phyloP scores from a whole-genome alignment of 2,329 filamentous ascomycete species.

The Aspergillus glaucus region DNA sequence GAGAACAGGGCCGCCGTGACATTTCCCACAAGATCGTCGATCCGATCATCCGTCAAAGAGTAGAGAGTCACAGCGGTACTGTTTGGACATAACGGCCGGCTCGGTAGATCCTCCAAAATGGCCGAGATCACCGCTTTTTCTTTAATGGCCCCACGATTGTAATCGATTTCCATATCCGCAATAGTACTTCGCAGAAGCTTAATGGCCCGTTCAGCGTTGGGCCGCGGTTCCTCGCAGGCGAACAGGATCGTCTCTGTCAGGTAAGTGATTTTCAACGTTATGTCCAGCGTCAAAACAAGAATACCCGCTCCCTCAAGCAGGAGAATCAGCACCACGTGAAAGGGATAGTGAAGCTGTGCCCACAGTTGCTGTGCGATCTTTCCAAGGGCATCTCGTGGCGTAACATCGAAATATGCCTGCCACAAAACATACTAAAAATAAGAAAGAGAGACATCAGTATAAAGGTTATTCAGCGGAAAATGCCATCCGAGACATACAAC shows the following conservation, averaged over 20 bases:
- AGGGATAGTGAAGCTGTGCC: conserved; percentile 52
- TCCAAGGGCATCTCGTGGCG: conserved; percentile 44
- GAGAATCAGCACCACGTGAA: conserved; percentile 57
- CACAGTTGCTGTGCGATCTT: conserved; percentile 53
- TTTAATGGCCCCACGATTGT: conserved; percentile 24
- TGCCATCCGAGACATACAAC: conserved; percentile 22
- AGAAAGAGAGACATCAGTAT: neutral
- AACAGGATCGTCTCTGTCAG: conserved; percentile 33
- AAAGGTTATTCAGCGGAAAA: neutral
- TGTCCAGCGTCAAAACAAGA: conserved; percentile 42
- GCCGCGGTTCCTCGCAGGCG: conserved; percentile 33
- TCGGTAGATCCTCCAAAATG: conserved; percentile 25
- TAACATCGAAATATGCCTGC: conserved; percentile 57
- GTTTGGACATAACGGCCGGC: conserved; percentile 24
- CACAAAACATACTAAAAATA: conserved; percentile 50
- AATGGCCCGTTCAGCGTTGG: conserved; percentile 21
- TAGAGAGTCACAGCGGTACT: conserved; percentile 12
- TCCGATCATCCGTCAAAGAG: conserved; percentile 19
- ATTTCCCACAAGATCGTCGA: conserved; percentile 32
- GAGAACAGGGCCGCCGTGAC: conserved; percentile 36
- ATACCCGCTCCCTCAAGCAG: conserved; percentile 61
- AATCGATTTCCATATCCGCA: conserved; percentile 36
- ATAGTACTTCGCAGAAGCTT: conserved; percentile 32
- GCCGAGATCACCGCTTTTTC: conserved; percentile 27
- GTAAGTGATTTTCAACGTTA: conserved; percentile 36